Conservation (phyloP, 176 grass and related monocot species). For the Ampelocalamus luodianensis region DNA sequence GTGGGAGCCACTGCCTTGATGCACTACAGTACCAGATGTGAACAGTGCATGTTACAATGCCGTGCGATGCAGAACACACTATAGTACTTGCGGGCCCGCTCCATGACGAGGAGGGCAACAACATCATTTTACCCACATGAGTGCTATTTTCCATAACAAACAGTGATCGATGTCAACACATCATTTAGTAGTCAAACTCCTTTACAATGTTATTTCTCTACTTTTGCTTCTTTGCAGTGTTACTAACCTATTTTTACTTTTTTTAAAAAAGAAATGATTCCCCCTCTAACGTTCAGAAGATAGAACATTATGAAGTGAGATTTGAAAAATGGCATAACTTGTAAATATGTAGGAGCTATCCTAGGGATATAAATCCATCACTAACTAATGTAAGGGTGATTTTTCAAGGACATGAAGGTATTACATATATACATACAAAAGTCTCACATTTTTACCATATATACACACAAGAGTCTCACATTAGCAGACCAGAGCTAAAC, state of each 20-base stretch:
- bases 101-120: not conserved
- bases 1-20: not conserved
- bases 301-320: slow-evolving; percentile 18
- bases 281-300: not conserved
- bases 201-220: slow-evolving; percentile 21
- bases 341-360: slow-evolving; percentile 25
- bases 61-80: not conserved
- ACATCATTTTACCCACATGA: not conserved
- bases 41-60: not conserved
- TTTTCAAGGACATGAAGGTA: slow-evolving; percentile 19
- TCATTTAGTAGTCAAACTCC: slow-evolving; percentile 28
- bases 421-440: slow-evolving; percentile 1
- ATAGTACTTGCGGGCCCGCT: not conserved
- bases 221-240: slow-evolving; percentile 15
- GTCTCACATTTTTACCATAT: slow-evolving; percentile 28
- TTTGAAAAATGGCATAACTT: not conserved
- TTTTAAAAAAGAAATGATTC: not conserved
- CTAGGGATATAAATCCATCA: slow-evolving; percentile 18
- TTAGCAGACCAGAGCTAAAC: slow-evolving; percentile 29
- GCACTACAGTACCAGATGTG: not conserved
- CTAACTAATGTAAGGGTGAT: slow-evolving; percentile 2
- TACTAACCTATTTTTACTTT: slow-evolving; percentile 18
- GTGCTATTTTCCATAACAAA: slow-evolving; percentile 32
- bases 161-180: not conserved
- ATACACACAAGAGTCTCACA: slow-evolving; percentile 8